Conservation (phyloP, 2,329 filamentous ascomycete species). For the Cladophialophora bantiana region DNA sequence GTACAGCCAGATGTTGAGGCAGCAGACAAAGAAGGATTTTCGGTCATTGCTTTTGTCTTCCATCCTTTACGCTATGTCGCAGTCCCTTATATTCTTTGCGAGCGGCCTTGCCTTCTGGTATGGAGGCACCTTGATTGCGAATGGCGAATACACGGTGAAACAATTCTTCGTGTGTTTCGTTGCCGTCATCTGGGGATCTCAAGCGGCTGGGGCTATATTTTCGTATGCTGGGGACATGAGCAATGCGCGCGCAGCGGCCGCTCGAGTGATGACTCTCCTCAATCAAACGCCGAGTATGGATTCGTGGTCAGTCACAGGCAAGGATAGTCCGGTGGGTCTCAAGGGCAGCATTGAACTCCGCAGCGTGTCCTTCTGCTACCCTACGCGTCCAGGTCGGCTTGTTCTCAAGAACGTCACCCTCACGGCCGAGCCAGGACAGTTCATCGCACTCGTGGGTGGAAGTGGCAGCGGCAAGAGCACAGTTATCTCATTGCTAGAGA, state of each 20-base stretch:
- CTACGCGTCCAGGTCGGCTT: constrained; percentile 58
- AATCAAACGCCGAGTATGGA: neutral
- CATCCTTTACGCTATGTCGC: constrained; percentile 58
- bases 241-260: neutral
- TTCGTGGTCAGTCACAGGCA: neutral
- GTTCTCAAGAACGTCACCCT: constrained; percentile 66
- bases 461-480: constrained; percentile 94
- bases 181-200: constrained; percentile 47
- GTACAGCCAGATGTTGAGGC: constrained; percentile 50
- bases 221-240: neutral
- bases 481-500: constrained; percentile 86
- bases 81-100: constrained; percentile 75
- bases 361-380: constrained; percentile 49
- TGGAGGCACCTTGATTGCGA: constrained; percentile 72
- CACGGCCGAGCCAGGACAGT: constrained; percentile 53
- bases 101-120: constrained; percentile 78
- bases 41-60: constrained; percentile 67
- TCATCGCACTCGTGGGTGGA: constrained; percentile 78
- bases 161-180: constrained; percentile 67
- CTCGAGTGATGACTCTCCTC: constrained; percentile 5
- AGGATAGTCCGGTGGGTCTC: neutral
- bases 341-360: neutral
- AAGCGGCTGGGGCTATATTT: constrained; percentile 47
- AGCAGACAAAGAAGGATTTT: constrained; percentile 58
- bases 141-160: constrained; percentile 70